Evolutionary conservation across 306 rosid species (phyloP), one percentile per base, ranked within the genome.

Genomic region (Quercus cerris): DNA sequence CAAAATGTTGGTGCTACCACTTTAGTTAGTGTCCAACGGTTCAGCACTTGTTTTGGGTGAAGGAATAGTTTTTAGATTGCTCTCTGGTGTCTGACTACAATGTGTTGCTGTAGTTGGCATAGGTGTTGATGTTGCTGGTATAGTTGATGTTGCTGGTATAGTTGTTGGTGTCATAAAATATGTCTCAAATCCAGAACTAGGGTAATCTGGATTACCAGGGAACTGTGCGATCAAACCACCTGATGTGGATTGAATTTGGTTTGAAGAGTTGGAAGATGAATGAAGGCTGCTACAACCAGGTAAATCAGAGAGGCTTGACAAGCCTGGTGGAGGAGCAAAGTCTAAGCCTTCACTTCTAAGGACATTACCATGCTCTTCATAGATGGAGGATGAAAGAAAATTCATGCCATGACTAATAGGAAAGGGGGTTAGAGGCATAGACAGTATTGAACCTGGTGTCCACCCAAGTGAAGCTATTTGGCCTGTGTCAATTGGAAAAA

Each of bases 291-390:
- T 22, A 52, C 78, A 80, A 73, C 54, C 55, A 38, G 69, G 11
- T 1, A 19, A 56, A 63, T 63, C 49, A 64, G 78, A 49, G 49
- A 30, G 12, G 35, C 55, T 74, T 46, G 72, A 63, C 44, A 9
- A 33, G 78, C 56, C 41, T 14, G 67, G 25, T 25, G 70, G 79
- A 64, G 83, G 74, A 74, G 78, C 54, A 59, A 78, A 71, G 62
- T 23, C 55, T 30, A 35, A 25, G 74, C 25, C 73, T 49, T 49
- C 54, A 49, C 77, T 62, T 63, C 54, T 1, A 7, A 51, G 71
- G 67, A 79, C 63, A 49, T 49, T 41, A 62, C 58, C n/a, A 52
- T 63, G 56, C 68, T 18, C 68, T 80, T 73, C 52, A 64, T 63
- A 46, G 17, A 51, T 20, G 23, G 20, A 2, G 52, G 66, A 73